Percentiles rank a stretch among this genome's conserved stretches.
phyloP scores from a whole-genome alignment of 202 grass and related monocot species.

The Thinopyrum obtusiflorum region DNA sequence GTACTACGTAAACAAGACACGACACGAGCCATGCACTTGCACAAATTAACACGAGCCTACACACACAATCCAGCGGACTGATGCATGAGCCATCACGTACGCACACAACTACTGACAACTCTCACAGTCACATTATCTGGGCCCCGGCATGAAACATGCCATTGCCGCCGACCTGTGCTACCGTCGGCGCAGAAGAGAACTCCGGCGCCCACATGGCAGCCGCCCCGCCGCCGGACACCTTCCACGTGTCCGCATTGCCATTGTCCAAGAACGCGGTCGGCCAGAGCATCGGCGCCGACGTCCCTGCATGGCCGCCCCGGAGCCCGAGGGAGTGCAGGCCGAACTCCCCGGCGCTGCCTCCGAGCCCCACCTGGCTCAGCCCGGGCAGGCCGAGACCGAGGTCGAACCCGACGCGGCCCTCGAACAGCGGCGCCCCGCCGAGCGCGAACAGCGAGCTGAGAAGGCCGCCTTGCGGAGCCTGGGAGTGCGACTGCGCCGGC shows the following conservation, averaged over 20 bases:
- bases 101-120: background rate
- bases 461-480: constrained; percentile 17
- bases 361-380: background rate
- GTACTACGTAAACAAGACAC: background rate
- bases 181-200: constrained; percentile 9
- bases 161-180: constrained; percentile 11
- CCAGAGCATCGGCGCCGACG: constrained; percentile 46
- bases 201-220: constrained; percentile 54
- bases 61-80: background rate
- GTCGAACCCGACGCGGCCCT: constrained; percentile 61
- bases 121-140: constrained; percentile 24
- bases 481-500: background rate
- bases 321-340: constrained; percentile 38
- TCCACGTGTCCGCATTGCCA: constrained; percentile 54
- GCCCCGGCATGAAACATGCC: constrained; percentile 9
- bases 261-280: constrained; percentile 37
- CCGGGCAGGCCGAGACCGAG: constrained; percentile 61
- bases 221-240: background rate
- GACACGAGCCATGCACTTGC: background rate
- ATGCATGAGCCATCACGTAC: background rate
- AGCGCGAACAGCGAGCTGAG: constrained; percentile 54
- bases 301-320: constrained; percentile 12
- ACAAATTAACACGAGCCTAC: background rate
- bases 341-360: background rate
- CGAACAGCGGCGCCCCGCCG: constrained; percentile 54